Evolutionary conservation across 163 green algal species (phyloP), one percentile per base, ranked within the genome.

Genomic region (Prototheca wickerhamii): DNA sequence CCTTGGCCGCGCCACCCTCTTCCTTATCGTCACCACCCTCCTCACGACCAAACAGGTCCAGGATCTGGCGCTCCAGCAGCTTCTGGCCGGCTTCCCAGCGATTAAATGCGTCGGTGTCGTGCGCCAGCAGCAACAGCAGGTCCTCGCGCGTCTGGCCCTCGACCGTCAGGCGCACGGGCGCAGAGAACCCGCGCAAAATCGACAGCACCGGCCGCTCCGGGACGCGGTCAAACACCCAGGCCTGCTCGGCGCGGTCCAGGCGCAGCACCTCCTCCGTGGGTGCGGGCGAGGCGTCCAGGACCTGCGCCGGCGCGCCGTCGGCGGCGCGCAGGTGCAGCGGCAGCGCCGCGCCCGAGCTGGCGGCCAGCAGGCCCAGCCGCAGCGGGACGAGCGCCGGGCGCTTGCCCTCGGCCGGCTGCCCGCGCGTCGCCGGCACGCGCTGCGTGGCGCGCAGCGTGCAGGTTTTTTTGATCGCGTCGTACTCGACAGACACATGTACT

Each of bases 51-150:
- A 94, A 95, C 40, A 97, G 83, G 37, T 68, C 55, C n/a, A 93
- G 65, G 55, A 96, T 74, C 58, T 88, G 79, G 60, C 86, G 89
- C 40, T 78, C 84, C 29, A 73, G 73, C 62, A 96, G 73, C 17
- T 79, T 51, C 77, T 96, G 90, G 18, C 82, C 88, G 8, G 90
- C 84, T 72, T 97, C 90, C 90, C 90, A 97, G 44, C 90, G 82
- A 80, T 94, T 95, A 82, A 97, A 98, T 2, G 81, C 60, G 72
- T 98, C 87, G 10, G 74, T 89, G 82, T 99, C 93, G 63, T 97
- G 72, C 0, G 87, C 87, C 46, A 97, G 84, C 65, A 97, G 73
- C 79, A 97, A 95, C 17, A 84, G 42, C 50, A 98, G 83, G 65
- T 98, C 82, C 58, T 91, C 84, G 30, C 96, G 83, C 1, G 76